Base-by-base conservation (phyloP, 306 rosid genomes). In the Rosa chinensis region DNA sequence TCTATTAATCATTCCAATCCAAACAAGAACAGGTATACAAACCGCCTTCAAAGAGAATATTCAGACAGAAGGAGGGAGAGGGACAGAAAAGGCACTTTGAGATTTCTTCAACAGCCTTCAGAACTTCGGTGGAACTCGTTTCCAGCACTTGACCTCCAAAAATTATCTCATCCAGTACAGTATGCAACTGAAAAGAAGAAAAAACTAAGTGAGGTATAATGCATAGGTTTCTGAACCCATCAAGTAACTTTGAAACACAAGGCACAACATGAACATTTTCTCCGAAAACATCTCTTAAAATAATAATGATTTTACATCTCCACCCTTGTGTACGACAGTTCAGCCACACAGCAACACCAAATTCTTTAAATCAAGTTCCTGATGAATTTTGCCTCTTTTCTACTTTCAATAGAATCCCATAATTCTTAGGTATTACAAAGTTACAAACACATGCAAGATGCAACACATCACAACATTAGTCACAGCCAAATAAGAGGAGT, bases 91-190 rank as follows among this genome's bases (percentile, higher is more conserved):
- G 18, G 80, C 78, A 92, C 99, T 79, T 95, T 74, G 98, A 82
- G 82, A 93, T 90, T 82, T 95, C 97, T 87, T 93, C 97, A 72
- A 91, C 84, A 59, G 93, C 94, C 88, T 89, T 95, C 85, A 89
- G 50, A 85, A 93, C 96, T 90, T 91, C 98, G 10, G 86, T 77
- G 70, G 99, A 95, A 89, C 87, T 91, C 73, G 96, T 93, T 87
- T 95, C 99, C 79, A 95, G 82, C 64, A 95, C 98, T 83, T 89
- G 97, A 62, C 98, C 97, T 76, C 99, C 99, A 50, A 93, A 89
- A 76, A 95, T 77, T 66, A 91, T 91, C 87, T 93, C 97, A 83
- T 93, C 99, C 70, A 95, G 70, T 81, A 95, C 89, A 17, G 93
- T 81, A 81, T 91, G 93, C 89, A 95, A 76, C 99, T 95, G 89